Evolutionary conservation across 768 basidiomycete genomes (phyloP), one percentile per base, ranked within the genome.

Genomic region (Dendrothele bispora): DNA sequence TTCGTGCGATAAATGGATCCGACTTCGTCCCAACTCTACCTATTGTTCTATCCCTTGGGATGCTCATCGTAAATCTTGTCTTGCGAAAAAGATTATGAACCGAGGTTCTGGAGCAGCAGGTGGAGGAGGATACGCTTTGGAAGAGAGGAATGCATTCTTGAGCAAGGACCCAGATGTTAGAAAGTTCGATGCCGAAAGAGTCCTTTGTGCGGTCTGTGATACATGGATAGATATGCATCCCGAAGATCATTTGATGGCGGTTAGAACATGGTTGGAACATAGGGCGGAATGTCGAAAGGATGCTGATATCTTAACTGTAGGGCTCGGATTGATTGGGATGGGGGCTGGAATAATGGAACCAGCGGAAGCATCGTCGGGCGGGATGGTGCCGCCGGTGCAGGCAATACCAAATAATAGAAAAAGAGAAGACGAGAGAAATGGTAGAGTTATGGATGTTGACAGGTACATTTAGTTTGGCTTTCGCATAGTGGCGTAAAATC

Each of bases 1-100:
- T 38, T 81, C 78, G 4, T 91, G 88, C 67, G 83, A 89, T 63
- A 90, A 88, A 61, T 91, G 88, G 88, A 89, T 91, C 53, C 77
- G 89, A 14, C 72, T 91, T n/a, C 77, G 88, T 7, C 87, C 88
- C 36, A 91, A 91, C 62, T 90, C 88, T 45, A 90, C 88, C 0
- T 91, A 89, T 57, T 91, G 88, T 58, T 86, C 83, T n/a, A 90
- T 91, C 45, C 88, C 88, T 0, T 91, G 88, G 88, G 87, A 90
- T 60, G 88, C 88, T 3, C 88, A 91, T 59, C 72, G 88, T 34
- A 90, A 88, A 69, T 87, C 85, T 60, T 90, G 88, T 65, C 66
- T 91, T 38, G 82, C 86, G 1, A 89, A 87, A 70, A 86, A 87
- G 63, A 77, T 81, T n/a, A n/a, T n/a, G n/a, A n/a, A n/a, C n/a